Evolutionary conservation across 371 early-diverging fungal genomes (phyloP).

Genomic region (Mortierella sp.): DNA sequence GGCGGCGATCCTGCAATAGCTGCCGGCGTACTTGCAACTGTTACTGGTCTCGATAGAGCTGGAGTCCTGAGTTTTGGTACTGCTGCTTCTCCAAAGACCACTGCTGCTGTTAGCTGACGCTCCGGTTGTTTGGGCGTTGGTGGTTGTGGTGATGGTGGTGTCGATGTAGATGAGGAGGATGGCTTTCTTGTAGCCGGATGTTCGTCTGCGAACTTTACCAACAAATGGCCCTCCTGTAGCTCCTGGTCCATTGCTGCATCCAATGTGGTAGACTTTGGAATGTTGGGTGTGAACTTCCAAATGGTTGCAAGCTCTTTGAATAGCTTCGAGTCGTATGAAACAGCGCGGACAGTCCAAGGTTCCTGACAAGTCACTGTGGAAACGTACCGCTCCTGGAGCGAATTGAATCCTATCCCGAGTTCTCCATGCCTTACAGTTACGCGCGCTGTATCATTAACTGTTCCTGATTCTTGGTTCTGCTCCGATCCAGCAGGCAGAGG

Average conservation of each 20-base stretch:
- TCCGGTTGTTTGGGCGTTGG: conserved; percentile 1
- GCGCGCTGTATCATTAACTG: not conserved
- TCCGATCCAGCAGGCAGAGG: conserved; percentile 24
- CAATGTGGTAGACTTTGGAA: conserved; percentile 43
- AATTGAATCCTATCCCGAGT: conserved; percentile 80
- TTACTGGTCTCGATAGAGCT: not conserved
- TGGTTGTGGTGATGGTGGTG: not conserved
- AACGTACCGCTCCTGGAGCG: conserved; percentile 81
- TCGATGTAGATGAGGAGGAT: not conserved
- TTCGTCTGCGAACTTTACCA: conserved; percentile 10
- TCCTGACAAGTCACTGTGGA: conserved; percentile 78
- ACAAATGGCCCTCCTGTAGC: conserved; percentile 22
- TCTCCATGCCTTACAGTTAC: conserved; percentile 73
- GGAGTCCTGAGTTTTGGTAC: conserved; percentile 13
- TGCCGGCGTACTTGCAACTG: not conserved
- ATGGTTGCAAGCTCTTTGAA: conserved; percentile 77
- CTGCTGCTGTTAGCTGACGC: conserved; percentile 31
- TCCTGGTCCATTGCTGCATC: conserved; percentile 37
- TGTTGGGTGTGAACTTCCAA: conserved; percentile 76
- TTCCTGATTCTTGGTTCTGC: not conserved
- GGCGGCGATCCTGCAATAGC: not conserved
- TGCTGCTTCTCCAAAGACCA: conserved; percentile 40
- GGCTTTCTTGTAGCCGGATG: not conserved
- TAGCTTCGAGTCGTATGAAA: conserved; percentile 73
- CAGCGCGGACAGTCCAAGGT: conserved; percentile 72